Percentiles rank a stretch among this genome's conserved stretches.
Evolutionary conservation across 2,329 filamentous ascomycete genomes (phyloP).

Genomic region (Leptographium flavum): DNA sequence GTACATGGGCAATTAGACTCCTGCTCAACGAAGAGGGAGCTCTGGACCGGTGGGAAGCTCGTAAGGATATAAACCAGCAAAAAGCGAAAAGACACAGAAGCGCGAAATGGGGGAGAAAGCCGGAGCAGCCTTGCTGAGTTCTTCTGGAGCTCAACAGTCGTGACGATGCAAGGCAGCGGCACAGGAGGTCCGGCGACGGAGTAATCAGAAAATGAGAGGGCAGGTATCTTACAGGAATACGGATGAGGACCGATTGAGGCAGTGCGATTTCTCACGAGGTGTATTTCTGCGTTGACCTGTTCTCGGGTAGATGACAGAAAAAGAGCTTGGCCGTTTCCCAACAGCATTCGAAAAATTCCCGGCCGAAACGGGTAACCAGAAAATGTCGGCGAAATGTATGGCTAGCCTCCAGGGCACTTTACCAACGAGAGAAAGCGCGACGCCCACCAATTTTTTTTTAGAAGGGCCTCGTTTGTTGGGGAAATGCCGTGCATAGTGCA

Average conservation of each 20-base stretch:
- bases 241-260: background rate
- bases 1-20: constrained; percentile 8
- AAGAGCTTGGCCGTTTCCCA: constrained; percentile 7
- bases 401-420: no score
- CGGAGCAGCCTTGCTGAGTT: background rate
- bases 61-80: background rate
- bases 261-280: background rate
- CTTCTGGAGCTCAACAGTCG: background rate
- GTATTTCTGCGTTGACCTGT: background rate
- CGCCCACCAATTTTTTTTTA: no score
- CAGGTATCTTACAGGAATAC: background rate
- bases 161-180: background rate
- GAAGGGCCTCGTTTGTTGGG: constrained; percentile 11
- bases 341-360: constrained; percentile 6
- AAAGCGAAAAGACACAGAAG: background rate
- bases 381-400: no score
- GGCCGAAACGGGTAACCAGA: background rate
- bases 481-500: background rate
- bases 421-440: constrained; percentile 10
- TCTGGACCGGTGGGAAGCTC: background rate
- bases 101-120: background rate
- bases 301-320: constrained; percentile 8
- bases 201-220: background rate
- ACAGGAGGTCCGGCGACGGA: background rate
- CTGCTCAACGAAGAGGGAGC: constrained; percentile 14